Percentiles rank a stretch among this genome's conserved stretches.
Evolutionary conservation across 169 alveolate genomes (phyloP).

Genomic region (Pseudocohnilembus persalinus): DNA sequence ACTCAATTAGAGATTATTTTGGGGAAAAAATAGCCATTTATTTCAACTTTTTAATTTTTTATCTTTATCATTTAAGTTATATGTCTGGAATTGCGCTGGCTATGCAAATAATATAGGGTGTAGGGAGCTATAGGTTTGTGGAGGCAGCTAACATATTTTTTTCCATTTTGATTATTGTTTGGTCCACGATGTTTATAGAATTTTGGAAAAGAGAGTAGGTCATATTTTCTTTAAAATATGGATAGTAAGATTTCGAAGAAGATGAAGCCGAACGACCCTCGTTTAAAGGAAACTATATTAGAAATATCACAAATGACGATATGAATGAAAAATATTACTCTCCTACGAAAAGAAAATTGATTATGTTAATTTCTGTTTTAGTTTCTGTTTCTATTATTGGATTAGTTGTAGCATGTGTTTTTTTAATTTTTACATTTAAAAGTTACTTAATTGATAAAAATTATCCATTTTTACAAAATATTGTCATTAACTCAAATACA

Average conservation of each 20-base stretch:
- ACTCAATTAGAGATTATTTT: constrained; percentile 29
- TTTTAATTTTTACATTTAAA: constrained; percentile 21
- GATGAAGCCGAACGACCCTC: constrained; percentile 45
- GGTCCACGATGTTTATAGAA: constrained; percentile 39
- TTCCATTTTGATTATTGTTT: constrained; percentile 26
- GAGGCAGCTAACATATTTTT: constrained; percentile 26
- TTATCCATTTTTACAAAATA: background rate
- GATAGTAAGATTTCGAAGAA: constrained; percentile 36
- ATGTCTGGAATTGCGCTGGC: constrained; percentile 22
- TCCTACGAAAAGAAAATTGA: constrained; percentile 10
- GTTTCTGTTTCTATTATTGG: constrained; percentile 20
- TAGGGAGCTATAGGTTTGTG: background rate
- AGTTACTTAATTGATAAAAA: constrained; percentile 9
- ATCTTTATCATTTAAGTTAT: constrained; percentile 26
- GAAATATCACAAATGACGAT: constrained; percentile 29
- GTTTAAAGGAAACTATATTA: constrained; percentile 30
- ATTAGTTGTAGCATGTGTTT: constrained; percentile 26
- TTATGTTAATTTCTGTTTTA: constrained; percentile 6
- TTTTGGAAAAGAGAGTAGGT: constrained; percentile 43
- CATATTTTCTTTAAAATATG: constrained; percentile 21
- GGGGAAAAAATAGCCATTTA: constrained; percentile 47
- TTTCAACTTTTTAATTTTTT: constrained; percentile 27
- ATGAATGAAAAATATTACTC: constrained; percentile 30
- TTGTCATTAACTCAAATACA: constrained; percentile 12
- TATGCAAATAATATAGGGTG: constrained; percentile 4